These are phyloP conservation scores for Rozella allomycis DNA, from an alignment of 371 early-diverging fungal species.

Conservation along the genomic window DNA sequence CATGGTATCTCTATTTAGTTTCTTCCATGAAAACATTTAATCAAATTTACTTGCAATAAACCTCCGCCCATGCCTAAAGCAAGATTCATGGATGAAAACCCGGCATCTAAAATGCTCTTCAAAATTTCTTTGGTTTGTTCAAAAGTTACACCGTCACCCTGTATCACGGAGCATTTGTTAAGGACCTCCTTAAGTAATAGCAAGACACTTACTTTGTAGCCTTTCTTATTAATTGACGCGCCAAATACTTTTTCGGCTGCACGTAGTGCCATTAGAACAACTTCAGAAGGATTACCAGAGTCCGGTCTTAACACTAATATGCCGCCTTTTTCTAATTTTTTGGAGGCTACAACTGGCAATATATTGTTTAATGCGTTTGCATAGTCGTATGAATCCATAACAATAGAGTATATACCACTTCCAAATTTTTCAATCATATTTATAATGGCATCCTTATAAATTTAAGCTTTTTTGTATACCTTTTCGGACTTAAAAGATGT, in stretches of 20 bases:
- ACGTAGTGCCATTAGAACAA: conserved; percentile 40
- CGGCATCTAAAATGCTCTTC: conserved; percentile 22
- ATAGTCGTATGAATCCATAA: conserved; percentile 47
- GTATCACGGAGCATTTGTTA: conserved; percentile 39
- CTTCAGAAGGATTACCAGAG: conserved; percentile 49
- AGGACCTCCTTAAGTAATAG: conserved; percentile 7
- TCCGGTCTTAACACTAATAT: conserved; percentile 57
- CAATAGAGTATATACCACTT: conserved; percentile 45
- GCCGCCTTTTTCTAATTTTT: conserved; percentile 39
- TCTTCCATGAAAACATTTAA: conserved; percentile 14
- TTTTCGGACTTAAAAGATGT: conserved; percentile 38
- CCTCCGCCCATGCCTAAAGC: conserved; percentile 72
- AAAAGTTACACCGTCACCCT: conserved; percentile 54
- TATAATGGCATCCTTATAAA: conserved; percentile 28
- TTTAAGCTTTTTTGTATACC: conserved; percentile 4
- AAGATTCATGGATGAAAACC: conserved; percentile 41
- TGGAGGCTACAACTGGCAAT: conserved; percentile 35
- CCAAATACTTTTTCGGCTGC: conserved; percentile 53
- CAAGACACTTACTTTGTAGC: conserved; percentile 31
- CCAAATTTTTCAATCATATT: conserved; percentile 39
- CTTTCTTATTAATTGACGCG: conserved; percentile 32
- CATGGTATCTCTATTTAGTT: conserved; percentile 60
- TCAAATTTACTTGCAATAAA: conserved; percentile 15
- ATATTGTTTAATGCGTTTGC: conserved; percentile 37
- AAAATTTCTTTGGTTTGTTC: conserved; percentile 23